phyloP scores from a whole-genome alignment of 345 rosid species.

The Eucalyptus dawsonii region DNA sequence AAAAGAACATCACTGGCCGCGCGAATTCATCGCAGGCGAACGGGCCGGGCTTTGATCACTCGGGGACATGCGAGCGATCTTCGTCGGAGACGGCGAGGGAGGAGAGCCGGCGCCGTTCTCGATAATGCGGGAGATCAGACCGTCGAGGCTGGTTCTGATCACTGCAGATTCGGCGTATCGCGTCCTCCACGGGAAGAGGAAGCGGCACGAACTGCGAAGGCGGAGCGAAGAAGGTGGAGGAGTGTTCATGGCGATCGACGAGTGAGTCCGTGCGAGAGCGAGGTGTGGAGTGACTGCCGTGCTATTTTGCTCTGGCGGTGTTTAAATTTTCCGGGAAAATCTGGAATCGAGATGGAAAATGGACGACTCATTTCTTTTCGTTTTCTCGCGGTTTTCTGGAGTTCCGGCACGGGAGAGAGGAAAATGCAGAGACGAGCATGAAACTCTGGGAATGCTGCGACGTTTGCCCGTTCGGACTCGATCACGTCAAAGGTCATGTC shows the following conservation, averaged over 20 bases:
- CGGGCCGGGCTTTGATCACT: not conserved
- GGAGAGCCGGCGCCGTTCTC: not conserved
- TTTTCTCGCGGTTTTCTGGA: not conserved
- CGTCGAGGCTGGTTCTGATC: constrained; percentile 9
- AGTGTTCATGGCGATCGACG: not conserved
- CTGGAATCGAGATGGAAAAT: not conserved
- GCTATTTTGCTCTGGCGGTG: not conserved
- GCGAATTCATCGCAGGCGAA: not conserved
- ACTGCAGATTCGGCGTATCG: constrained; percentile 13
- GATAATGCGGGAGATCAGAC: not conserved
- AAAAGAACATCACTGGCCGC: not conserved
- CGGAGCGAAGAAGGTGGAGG: not conserved
- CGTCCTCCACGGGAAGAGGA: constrained; percentile 17
- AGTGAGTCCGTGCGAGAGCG: too few relatives aligned
- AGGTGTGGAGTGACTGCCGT: not conserved
- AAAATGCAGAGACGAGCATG: not conserved
- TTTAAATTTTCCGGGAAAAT: not conserved
- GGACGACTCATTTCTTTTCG: not conserved
- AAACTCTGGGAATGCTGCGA: not conserved
- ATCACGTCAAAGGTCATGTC: not conserved
- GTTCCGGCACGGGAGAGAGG: not conserved
- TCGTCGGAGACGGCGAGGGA: not conserved
- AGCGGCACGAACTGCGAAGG: not conserved
- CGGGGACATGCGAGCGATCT: not conserved
- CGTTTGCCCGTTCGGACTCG: not conserved